Percentiles rank a stretch among this genome's conserved stretches.
Evolutionary conservation across 345 rosid genomes (phyloP).

Genomic region (Laguncularia racemosa): DNA sequence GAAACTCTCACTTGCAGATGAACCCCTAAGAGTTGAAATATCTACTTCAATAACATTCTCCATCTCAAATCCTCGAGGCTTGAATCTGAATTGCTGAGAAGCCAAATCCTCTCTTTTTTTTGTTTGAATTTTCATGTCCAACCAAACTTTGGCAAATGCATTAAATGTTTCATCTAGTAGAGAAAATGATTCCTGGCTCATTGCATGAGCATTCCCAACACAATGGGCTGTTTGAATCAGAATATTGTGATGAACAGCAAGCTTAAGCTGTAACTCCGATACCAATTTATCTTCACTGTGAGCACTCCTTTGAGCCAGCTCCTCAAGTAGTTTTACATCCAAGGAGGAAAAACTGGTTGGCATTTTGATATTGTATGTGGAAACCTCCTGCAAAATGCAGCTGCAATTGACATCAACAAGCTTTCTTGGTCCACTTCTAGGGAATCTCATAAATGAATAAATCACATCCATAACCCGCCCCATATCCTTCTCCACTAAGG

Average conservation of each 20-base stretch:
- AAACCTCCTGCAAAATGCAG: conserved; percentile 24
- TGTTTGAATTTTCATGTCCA: conserved; percentile 64
- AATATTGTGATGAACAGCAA: conserved; percentile 45
- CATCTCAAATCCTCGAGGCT: conserved; percentile 67
- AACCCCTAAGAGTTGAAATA: conserved; percentile 48
- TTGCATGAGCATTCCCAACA: conserved; percentile 43
- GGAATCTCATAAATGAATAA: conserved; percentile 75
- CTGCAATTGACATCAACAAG: conserved; percentile 20
- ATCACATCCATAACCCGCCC: conserved; percentile 55
- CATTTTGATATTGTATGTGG: conserved; percentile 29
- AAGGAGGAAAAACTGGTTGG: conserved; percentile 32
- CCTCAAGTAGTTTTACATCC: conserved; percentile 53
- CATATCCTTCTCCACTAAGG: conserved; percentile 35
- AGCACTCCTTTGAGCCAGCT: conserved; percentile 45
- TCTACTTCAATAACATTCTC: conserved; percentile 70
- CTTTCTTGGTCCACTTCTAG: conserved; percentile 32
- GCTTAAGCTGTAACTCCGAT: conserved; percentile 46
- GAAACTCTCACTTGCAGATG: conserved; percentile 49
- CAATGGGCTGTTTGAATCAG: conserved; percentile 56
- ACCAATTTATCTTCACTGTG: conserved; percentile 38
- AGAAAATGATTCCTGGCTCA: conserved; percentile 61
- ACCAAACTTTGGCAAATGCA: conserved; percentile 62
- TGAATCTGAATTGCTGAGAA: conserved; percentile 61
- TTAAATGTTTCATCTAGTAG: conserved; percentile 52
- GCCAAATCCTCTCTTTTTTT: conserved; percentile 50